Evolutionary conservation across 176 grass and related monocot species (phyloP).

Genomic region (Ananas comosus): DNA sequence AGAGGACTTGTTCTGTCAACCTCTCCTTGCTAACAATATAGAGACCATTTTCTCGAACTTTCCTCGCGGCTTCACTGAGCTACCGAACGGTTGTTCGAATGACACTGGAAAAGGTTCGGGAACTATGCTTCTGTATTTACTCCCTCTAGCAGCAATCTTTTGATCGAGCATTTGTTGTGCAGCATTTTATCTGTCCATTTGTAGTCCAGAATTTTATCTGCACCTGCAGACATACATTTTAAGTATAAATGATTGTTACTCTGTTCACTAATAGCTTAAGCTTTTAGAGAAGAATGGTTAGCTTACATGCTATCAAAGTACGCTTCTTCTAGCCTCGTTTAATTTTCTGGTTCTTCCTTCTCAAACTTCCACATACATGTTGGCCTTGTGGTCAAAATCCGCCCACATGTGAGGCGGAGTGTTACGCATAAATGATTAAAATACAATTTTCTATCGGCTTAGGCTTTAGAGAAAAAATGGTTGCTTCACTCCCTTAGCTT

Average conservation of each 20-base stretch:
- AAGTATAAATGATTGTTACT: constrained; percentile 23
- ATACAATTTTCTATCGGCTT: neutral
- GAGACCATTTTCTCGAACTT: constrained; percentile 32
- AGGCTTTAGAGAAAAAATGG: neutral
- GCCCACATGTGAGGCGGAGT: no score
- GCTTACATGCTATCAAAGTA: no score
- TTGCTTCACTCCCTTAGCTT: neutral
- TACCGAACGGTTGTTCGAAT: constrained; percentile 38
- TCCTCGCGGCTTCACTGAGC: constrained; percentile 41
- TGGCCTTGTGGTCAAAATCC: no score
- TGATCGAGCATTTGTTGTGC: neutral
- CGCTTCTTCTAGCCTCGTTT: no score
- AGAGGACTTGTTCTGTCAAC: constrained; percentile 17
- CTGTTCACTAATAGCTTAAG: neutral
- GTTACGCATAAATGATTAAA: no score
- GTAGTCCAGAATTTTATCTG: constrained; percentile 5
- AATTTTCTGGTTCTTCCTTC: no score
- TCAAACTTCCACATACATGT: no score
- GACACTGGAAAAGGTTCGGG: constrained; percentile 25
- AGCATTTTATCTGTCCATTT: neutral
- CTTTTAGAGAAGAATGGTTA: neutral
- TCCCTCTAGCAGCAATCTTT: neutral
- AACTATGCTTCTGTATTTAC: neutral
- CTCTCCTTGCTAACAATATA: constrained; percentile 22
- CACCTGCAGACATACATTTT: constrained; percentile 7